Evolutionary conservation across 2,329 filamentous ascomycete genomes (phyloP).

Genomic region (Hypoxylon sp.): DNA sequence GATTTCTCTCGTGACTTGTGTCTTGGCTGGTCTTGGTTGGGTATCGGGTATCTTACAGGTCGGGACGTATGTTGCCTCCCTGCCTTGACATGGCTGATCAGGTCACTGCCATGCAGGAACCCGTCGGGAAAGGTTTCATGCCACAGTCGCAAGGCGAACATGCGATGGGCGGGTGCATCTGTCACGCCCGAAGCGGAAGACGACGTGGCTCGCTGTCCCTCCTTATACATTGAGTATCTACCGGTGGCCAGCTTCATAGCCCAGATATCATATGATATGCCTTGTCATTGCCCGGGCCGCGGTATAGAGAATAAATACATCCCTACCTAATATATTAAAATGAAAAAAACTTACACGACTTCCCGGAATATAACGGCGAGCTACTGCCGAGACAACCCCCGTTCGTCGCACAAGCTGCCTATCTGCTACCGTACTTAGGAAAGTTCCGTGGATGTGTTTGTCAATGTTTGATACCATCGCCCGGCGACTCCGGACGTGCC

Average conservation of each 20-base stretch:
- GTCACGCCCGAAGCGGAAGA: neutral
- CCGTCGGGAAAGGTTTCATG: constrained; percentile 5
- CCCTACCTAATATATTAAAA: neutral
- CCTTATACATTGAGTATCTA: neutral
- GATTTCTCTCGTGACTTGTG: neutral
- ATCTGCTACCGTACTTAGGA: neutral
- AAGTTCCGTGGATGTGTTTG: neutral
- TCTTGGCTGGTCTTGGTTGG: too few species aligned
- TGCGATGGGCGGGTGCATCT: constrained; percentile 7
- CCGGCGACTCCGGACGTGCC: neutral
- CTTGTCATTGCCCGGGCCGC: neutral
- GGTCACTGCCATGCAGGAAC: neutral
- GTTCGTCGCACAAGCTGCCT: neutral
- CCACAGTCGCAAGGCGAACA: neutral
- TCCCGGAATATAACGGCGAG: neutral
- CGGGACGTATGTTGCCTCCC: neutral
- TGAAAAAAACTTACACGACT: too few species aligned
- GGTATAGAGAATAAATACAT: neutral
- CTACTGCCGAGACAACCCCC: neutral
- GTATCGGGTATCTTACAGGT: too few species aligned
- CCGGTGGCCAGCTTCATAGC: neutral
- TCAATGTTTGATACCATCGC: neutral
- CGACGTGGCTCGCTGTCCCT: neutral
- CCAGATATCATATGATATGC: neutral
- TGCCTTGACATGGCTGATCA: neutral